phyloP scores from a whole-genome alignment of 2,329 filamentous ascomycete species.

The Talaromyces pinophilus region DNA sequence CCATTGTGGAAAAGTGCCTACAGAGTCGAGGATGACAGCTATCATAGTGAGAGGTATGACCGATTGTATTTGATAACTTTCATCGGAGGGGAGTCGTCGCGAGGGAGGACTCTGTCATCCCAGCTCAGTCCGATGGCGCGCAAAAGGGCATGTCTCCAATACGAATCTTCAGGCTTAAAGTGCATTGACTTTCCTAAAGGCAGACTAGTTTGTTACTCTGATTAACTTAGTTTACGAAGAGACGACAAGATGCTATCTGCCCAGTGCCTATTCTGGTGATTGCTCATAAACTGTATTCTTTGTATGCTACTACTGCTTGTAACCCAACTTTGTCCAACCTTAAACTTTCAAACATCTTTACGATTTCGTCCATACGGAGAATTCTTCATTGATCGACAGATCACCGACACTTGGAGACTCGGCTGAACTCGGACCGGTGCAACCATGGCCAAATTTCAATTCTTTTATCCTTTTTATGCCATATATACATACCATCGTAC shows the following conservation, averaged over 20 bases:
- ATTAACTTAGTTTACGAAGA: background rate
- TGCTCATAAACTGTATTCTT: background rate
- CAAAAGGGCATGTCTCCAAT: background rate
- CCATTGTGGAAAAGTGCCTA: background rate
- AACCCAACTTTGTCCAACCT: background rate
- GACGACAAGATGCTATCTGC: background rate
- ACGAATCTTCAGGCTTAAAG: background rate
- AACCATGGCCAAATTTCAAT: background rate
- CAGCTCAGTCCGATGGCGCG: background rate
- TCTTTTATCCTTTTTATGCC: background rate
- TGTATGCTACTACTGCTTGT: background rate
- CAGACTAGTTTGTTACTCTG: background rate
- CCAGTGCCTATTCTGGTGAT: background rate
- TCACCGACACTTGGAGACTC: background rate
- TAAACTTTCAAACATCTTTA: background rate
- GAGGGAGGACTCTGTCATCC: background rate
- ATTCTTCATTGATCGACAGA: background rate
- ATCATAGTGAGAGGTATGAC: background rate
- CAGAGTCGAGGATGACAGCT: background rate
- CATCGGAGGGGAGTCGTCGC: background rate
- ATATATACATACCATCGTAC: background rate
- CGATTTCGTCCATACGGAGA: background rate
- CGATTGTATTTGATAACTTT: background rate
- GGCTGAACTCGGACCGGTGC: background rate
- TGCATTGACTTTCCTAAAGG: background rate